Evolutionary conservation across 164 flowering plant species (phyloP).

Genomic region (Piper longum): DNA sequence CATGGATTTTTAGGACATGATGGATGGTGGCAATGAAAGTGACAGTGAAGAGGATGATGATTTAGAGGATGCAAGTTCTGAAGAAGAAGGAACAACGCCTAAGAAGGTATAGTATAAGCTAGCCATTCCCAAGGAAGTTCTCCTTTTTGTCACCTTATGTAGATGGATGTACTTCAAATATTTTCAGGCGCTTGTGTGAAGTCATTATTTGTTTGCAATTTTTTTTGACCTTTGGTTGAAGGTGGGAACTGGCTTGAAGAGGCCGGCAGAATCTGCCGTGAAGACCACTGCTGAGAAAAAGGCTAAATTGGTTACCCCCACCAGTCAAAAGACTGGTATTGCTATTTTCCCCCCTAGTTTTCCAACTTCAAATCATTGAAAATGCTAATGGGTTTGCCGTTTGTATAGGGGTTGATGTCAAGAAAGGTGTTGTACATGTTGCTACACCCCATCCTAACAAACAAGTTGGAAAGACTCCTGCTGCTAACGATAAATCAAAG

Average conservation of each 20-base stretch:
- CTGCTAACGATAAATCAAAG: conserved; percentile 27
- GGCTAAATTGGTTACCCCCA: conserved; percentile 47
- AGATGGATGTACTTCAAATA: background rate
- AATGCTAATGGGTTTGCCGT: background rate
- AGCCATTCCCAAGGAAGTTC: too few relatives aligned
- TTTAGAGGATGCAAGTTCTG: conserved; percentile 13
- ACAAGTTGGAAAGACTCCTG: conserved; percentile 35
- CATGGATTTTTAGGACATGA: conserved; percentile 8
- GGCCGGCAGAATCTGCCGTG: conserved; percentile 31
- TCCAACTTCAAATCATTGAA: too few relatives aligned
- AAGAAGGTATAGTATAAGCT: conserved; percentile 23
- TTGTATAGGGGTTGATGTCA: background rate
- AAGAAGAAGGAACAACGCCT: conserved; percentile 33
- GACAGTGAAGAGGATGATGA: conserved; percentile 20
- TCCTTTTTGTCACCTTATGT: too few relatives aligned
- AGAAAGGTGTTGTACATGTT: background rate
- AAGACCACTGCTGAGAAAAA: conserved; percentile 53
- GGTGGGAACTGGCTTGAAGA: conserved; percentile 31
- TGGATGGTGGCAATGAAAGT: conserved; percentile 7
- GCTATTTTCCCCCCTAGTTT: background rate
- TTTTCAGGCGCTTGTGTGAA: background rate
- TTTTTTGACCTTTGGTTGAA: background rate
- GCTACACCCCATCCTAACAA: conserved; percentile 68
- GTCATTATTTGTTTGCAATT: background rate
- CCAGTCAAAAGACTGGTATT: conserved; percentile 41